Evolutionary conservation across 2,329 filamentous ascomycete genomes (phyloP).

Genomic region (Cryphonectria carpinicola): DNA sequence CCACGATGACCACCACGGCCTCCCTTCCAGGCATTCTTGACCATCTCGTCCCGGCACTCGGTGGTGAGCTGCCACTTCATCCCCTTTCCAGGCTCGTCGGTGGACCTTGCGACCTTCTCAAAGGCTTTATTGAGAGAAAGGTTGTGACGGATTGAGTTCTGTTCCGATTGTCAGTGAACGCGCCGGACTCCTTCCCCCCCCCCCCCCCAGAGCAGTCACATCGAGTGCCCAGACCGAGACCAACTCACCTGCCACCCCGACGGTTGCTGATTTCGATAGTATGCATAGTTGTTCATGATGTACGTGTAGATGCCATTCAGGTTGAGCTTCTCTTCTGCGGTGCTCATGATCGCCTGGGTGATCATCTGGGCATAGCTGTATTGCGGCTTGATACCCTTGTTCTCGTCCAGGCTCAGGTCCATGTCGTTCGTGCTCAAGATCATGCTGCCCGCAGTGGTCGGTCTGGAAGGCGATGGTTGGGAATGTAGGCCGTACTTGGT

Average conservation of each 20-base stretch:
- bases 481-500: slow-evolving; percentile 38
- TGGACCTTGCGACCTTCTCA: slow-evolving; percentile 87
- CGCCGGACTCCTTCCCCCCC: neutral
- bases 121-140: slow-evolving; percentile 94
- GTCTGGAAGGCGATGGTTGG: slow-evolving; percentile 45
- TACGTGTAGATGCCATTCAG: slow-evolving; percentile 91
- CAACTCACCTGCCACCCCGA: slow-evolving; percentile 85
- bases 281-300: slow-evolving; percentile 89
- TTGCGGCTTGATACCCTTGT: slow-evolving; percentile 90
- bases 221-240: neutral
- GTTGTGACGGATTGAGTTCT: slow-evolving; percentile 97
- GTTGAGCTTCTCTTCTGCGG: slow-evolving; percentile 84
- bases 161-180: slow-evolving; percentile 22
- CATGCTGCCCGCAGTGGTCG: slow-evolving; percentile 43
- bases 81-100: slow-evolving; percentile 94
- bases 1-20: slow-evolving; percentile 67
- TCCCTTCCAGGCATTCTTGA: slow-evolving; percentile 69
- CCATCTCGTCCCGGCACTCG: slow-evolving; percentile 84
- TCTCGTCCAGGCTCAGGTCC: slow-evolving; percentile 80
- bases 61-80: slow-evolving; percentile 98
- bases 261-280: slow-evolving; percentile 78
- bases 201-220: too few species aligned
- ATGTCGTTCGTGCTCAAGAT: slow-evolving; percentile 60
- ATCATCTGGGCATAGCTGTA: slow-evolving; percentile 98
- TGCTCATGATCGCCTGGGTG: slow-evolving; percentile 90